These are phyloP conservation scores for Phragmites australis DNA, from an alignment of 176 grass and related monocot genomes.

Conservation along the genomic window DNA sequence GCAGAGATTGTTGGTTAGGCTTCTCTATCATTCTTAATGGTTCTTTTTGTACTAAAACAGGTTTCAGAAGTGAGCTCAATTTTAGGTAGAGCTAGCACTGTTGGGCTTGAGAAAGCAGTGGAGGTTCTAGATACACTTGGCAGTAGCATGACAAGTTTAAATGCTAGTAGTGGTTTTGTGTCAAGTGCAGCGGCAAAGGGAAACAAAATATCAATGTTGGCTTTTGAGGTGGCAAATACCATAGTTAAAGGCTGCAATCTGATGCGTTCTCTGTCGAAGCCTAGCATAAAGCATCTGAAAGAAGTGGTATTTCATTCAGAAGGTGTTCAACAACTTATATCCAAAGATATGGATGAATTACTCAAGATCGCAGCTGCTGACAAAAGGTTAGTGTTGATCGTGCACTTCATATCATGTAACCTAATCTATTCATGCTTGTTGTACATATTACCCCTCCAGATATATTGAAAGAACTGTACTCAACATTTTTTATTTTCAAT, in stretches of 20 bases:
- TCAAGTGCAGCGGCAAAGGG: constrained; percentile 59
- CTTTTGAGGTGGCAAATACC: constrained; percentile 98
- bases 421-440: constrained; percentile 14
- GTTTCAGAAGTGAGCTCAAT: constrained; percentile 80
- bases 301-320: constrained; percentile 79
- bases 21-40: constrained; percentile 23
- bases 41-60: constrained; percentile 50
- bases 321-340: constrained; percentile 83
- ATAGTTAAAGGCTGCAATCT: constrained; percentile 90
- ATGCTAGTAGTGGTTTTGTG: constrained; percentile 70
- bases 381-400: constrained; percentile 68
- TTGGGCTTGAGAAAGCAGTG: constrained; percentile 83
- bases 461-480: constrained; percentile 18
- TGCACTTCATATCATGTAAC: constrained; percentile 28
- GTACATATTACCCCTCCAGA: constrained; percentile 1
- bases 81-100: constrained; percentile 81
- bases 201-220: constrained; percentile 86
- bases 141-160: constrained; percentile 87
- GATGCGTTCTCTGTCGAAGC: constrained; percentile 84
- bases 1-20: constrained; percentile 9
- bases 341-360: constrained; percentile 82
- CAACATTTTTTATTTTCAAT: neutral
- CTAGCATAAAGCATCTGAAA: constrained; percentile 83
- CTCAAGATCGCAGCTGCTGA: constrained; percentile 73
- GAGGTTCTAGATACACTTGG: constrained; percentile 93